Evolutionary conservation across 225 moss, liverwort and hornwort genomes (phyloP).

Genomic region (Sphagnum contortum): DNA sequence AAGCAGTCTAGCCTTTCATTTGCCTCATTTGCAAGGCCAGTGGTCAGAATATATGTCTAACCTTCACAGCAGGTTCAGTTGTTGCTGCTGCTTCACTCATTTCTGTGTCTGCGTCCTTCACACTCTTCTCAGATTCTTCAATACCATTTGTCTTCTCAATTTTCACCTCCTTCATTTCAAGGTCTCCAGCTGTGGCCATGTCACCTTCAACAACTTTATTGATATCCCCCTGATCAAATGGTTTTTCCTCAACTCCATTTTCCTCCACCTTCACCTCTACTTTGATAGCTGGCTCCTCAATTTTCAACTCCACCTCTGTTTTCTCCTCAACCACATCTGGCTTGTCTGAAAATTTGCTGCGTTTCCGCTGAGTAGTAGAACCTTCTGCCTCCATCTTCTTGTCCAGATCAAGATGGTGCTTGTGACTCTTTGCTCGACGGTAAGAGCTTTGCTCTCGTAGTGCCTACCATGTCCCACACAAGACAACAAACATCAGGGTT

Average conservation of each 20-base stretch:
- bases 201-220: conserved; percentile 25
- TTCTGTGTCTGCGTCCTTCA: conserved; percentile 32
- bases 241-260: conserved; percentile 34
- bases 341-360: conserved; percentile 86
- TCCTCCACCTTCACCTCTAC: conserved; percentile 32
- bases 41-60: conserved; percentile 7
- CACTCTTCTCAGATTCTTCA: conserved; percentile 35
- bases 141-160: conserved; percentile 23
- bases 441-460: conserved; percentile 52
- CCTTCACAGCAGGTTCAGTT: conserved; percentile 46
- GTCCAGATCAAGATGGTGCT: conserved; percentile 61
- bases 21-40: no score
- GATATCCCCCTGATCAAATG: conserved; percentile 19
- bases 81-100: conserved; percentile 56
- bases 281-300: conserved; percentile 27
- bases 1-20: no score
- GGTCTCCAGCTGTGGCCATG: conserved; percentile 5
- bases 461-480: conserved; percentile 20
- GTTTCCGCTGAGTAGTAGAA: conserved; percentile 75
- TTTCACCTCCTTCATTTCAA: conserved; percentile 27
- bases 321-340: conserved; percentile 62
- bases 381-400: conserved; percentile 76
- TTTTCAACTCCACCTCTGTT: conserved; percentile 30
- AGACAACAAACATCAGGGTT: no score
- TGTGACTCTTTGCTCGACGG: conserved; percentile 68